phyloP scores from a whole-genome alignment of 1,284 basidiomycete genomes.

The Trametes hirsuta region DNA sequence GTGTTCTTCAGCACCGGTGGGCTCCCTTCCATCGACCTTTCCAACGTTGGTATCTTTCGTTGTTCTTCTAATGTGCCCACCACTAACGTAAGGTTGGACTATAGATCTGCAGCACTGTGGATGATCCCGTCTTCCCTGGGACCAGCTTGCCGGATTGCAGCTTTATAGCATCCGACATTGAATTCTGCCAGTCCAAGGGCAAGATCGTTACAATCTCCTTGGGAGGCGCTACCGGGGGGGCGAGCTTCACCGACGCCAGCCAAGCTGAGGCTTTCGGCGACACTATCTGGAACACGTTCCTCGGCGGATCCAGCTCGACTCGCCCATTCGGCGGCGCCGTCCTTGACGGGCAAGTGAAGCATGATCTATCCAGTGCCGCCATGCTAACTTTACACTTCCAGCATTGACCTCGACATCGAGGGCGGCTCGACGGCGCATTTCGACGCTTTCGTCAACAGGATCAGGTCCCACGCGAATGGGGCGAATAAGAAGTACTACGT shows the following conservation, averaged over 20 bases:
- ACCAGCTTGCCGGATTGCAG: constrained; percentile 60
- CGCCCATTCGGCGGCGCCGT: constrained; percentile 67
- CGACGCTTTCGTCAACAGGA: constrained; percentile 54
- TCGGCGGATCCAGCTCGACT: constrained; percentile 57
- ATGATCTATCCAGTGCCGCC: not conserved
- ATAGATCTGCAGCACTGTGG: constrained; percentile 52
- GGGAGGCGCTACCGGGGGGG: constrained; percentile 62
- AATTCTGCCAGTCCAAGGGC: constrained; percentile 63
- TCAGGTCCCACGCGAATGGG: constrained; percentile 49
- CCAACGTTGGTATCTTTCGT: constrained; percentile 48
- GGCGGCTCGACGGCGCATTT: constrained; percentile 54
- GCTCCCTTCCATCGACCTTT: constrained; percentile 60
- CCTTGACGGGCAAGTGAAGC: constrained; percentile 55
- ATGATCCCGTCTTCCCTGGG: constrained; percentile 51
- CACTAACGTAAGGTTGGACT: not conserved
- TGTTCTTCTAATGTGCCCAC: no score
- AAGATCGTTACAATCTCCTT: constrained; percentile 69
- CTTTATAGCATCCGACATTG: constrained; percentile 56
- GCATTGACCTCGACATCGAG: constrained; percentile 70
- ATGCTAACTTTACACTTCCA: not conserved
- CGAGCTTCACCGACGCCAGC: constrained; percentile 53
- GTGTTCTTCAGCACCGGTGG: constrained; percentile 58
- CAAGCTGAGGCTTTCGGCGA: constrained; percentile 57
- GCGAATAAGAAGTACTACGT: constrained; percentile 64
- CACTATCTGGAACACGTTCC: constrained; percentile 67